These are phyloP conservation scores for Trichoderma koningii DNA, from an alignment of 2,329 filamentous ascomycete genomes.

Conservation along the genomic window DNA sequence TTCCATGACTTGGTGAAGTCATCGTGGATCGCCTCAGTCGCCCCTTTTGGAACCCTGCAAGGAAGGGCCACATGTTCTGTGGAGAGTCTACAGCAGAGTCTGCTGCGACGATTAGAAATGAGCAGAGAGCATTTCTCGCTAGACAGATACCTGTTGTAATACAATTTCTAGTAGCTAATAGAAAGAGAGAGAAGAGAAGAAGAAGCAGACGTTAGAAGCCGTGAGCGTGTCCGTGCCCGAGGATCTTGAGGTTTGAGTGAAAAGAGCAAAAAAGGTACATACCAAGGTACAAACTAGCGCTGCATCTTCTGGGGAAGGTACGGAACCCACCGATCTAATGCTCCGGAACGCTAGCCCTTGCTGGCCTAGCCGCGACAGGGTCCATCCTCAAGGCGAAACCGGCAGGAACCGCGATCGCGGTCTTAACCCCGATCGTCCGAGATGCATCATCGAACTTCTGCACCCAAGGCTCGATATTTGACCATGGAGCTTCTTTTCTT, in stretches of 20 bases:
- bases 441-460: constrained; percentile 1
- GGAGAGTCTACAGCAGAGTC: no score
- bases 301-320: not conserved
- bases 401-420: not conserved
- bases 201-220: no score
- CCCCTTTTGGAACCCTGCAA: not conserved
- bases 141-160: fast-evolving
- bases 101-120: no score
- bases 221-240: no score
- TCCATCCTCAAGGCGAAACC: not conserved
- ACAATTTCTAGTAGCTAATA: no score
- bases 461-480: not conserved
- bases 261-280: no score
- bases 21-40: not conserved
- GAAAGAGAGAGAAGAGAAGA: no score
- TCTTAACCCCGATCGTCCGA: not conserved
- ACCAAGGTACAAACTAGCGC: not conserved
- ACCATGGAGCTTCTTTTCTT: constrained; percentile 6
- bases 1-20: not conserved
- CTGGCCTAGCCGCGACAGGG: constrained; percentile 1
- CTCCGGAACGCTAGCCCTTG: constrained; percentile 20
- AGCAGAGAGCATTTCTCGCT: no score
- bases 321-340: constrained; percentile 4
- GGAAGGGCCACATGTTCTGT: not conserved
- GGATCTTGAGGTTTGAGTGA: no score